These are phyloP conservation scores for Arabis hirsuta DNA, from an alignment of 345 rosid genomes.

Conservation along the genomic window DNA sequence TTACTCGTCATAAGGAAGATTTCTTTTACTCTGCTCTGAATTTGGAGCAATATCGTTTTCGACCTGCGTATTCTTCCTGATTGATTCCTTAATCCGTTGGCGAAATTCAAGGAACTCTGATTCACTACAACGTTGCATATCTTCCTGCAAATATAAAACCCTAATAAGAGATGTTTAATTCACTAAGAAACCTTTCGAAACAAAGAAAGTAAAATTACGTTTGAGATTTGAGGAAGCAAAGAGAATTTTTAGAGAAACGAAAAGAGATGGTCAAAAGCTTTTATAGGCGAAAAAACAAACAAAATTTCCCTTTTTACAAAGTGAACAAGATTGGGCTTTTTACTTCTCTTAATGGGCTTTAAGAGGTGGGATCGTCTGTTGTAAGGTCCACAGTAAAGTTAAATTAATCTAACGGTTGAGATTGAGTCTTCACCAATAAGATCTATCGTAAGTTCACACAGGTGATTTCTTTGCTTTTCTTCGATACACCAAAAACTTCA, in stretches of 20 bases:
- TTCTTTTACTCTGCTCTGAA: conserved; percentile 44
- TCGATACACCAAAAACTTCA: conserved; percentile 13
- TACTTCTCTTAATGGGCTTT: conserved; percentile 5
- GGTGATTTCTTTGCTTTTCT: too few species aligned
- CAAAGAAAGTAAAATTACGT: too few species aligned
- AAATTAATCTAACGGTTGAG: conserved; percentile 23
- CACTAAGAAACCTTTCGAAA: too few species aligned
- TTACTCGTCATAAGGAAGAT: conserved; percentile 57
- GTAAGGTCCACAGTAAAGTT: background rate
- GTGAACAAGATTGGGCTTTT: conserved; percentile 6
- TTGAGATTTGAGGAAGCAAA: too few species aligned
- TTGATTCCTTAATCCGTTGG: conserved; percentile 61
- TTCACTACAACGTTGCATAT: background rate
- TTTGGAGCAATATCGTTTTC: conserved; percentile 39
- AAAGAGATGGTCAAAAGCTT: too few species aligned
- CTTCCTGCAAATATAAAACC: background rate
- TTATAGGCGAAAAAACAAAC: too few species aligned
- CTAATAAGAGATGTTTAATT: background rate
- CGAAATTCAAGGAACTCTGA: conserved; percentile 61
- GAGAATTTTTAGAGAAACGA: too few species aligned
- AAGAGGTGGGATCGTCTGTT: background rate
- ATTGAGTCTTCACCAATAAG: conserved; percentile 12
- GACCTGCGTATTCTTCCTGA: conserved; percentile 55
- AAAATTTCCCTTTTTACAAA: background rate
- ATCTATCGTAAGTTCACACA: conserved; percentile 9